Percentiles rank a stretch among this genome's conserved stretches.
phyloP scores from a whole-genome alignment of 345 rosid genomes.

The Populus tremula region DNA sequence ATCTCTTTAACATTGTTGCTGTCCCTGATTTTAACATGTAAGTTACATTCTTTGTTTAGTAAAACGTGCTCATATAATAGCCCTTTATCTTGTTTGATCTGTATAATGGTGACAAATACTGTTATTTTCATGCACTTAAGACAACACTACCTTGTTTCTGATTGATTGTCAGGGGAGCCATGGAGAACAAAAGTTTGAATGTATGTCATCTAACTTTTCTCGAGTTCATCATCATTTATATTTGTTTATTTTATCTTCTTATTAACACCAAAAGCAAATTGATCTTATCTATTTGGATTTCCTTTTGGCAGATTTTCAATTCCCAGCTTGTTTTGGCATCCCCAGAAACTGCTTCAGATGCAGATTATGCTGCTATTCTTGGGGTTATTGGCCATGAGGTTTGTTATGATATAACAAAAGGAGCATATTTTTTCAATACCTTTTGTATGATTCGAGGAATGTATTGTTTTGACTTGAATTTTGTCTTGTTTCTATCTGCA shows the following conservation, averaged over 20 bases:
- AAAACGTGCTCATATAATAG: neutral
- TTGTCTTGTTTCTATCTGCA: conserved; percentile 39
- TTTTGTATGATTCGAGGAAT: neutral
- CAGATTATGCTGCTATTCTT: conserved; percentile 91
- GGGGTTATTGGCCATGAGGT: conserved; percentile 99
- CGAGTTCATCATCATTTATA: neutral
- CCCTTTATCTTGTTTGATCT: neutral
- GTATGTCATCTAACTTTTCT: conserved; percentile 37
- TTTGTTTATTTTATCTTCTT: neutral
- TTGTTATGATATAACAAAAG: conserved; percentile 18
- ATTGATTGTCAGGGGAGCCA: conserved; percentile 83
- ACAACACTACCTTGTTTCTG: neutral
- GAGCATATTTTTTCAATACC: neutral
- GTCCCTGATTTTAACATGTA: conserved; percentile 99
- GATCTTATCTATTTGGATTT: conserved; percentile 18
- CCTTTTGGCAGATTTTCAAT: conserved; percentile 73
- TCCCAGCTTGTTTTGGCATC: conserved; percentile 98
- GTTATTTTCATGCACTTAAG: neutral
- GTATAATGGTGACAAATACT: conserved; percentile 4
- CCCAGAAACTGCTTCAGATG: conserved; percentile 95
- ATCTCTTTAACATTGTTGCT: conserved; percentile 97
- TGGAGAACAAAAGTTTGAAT: conserved; percentile 99
- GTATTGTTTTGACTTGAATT: conserved; percentile 20
- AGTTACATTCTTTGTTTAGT: conserved; percentile 24
- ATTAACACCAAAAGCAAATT: neutral